Evolutionary conservation across 495 filamentous ascomycete genomes (phyloP).

Genomic region (Penicillium lagena): DNA sequence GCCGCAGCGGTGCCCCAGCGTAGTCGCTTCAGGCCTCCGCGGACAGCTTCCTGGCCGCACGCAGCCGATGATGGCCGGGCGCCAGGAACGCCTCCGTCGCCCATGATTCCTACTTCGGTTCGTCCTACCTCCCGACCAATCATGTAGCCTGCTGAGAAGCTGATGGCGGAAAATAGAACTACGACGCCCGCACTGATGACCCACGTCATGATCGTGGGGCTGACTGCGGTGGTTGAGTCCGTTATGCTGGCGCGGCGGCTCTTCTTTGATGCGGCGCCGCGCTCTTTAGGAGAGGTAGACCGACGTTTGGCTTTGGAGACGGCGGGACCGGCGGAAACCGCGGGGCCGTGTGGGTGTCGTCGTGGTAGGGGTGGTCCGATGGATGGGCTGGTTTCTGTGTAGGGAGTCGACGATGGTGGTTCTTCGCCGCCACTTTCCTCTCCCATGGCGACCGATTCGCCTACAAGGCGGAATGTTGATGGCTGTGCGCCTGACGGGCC

Average conservation of each 20-base stretch:
- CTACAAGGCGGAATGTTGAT: conserved; percentile 54
- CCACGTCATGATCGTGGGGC: conserved; percentile 82
- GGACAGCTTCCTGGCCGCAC: conserved; percentile 39
- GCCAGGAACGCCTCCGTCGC: conserved; percentile 21
- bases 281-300: conserved; percentile 48
- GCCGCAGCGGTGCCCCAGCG: conserved; percentile 36
- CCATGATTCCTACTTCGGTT: conserved; percentile 47
- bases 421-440: conserved; percentile 29
- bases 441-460: conserved; percentile 66
- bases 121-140: conserved; percentile 77
- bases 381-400: conserved; percentile 15
- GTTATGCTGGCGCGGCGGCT: conserved; percentile 34
- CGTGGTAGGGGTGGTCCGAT: conserved; percentile 12
- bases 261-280: conserved; percentile 47
- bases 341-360: conserved; percentile 14
- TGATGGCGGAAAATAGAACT: conserved; percentile 82
- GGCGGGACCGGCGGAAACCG: conserved; percentile 14
- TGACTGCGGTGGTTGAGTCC: conserved; percentile 18
- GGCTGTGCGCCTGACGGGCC: conserved; percentile 19
- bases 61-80: conserved; percentile 30
- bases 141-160: conserved; percentile 89
- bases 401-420: conserved; percentile 3
- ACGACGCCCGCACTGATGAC: conserved; percentile 88
- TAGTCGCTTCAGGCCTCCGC: conserved; percentile 35
- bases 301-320: conserved; percentile 44